Conservation (phyloP, 2,329 filamentous ascomycete genomes). For the Ophiocordyceps sinensis region DNA sequence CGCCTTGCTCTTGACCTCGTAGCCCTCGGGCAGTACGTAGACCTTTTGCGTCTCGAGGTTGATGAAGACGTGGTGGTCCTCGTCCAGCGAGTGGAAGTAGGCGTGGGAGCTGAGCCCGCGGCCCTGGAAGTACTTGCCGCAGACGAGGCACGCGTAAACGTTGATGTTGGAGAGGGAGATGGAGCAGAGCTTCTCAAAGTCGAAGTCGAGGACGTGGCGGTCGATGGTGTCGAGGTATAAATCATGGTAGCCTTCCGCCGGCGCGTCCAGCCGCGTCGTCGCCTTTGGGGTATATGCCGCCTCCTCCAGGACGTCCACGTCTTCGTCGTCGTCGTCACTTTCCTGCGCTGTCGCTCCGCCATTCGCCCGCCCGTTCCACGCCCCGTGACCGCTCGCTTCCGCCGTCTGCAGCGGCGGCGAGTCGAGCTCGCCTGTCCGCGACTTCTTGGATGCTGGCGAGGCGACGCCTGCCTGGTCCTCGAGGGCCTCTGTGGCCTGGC, state of each 20-base stretch:
- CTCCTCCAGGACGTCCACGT: slow-evolving; percentile 25
- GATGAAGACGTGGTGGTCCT: slow-evolving; percentile 94
- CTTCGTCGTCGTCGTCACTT: slow-evolving; percentile 12
- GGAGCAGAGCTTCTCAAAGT: slow-evolving; percentile 97
- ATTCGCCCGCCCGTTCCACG: slow-evolving; percentile 1
- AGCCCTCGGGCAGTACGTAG: slow-evolving; percentile 87
- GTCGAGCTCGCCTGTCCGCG: slow-evolving; percentile 33
- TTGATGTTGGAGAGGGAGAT: slow-evolving; percentile 96
- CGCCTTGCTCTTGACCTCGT: slow-evolving; percentile 88
- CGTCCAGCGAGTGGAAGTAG: slow-evolving; percentile 93
- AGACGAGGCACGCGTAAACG: slow-evolving; percentile 93
- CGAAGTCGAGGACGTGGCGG: slow-evolving; percentile 84
- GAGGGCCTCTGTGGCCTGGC: slow-evolving; percentile 44
- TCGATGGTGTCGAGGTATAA: slow-evolving; percentile 97
- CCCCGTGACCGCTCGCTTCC: not conserved
- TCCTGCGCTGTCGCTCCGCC: slow-evolving; percentile 8
- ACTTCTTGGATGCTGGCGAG: slow-evolving; percentile 46
- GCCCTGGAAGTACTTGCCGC: slow-evolving; percentile 95
- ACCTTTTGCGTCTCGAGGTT: slow-evolving; percentile 91
- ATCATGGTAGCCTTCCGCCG: slow-evolving; percentile 80
- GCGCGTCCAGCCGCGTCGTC: slow-evolving; percentile 58
- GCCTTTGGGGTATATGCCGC: slow-evolving; percentile 22
- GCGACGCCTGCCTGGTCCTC: slow-evolving; percentile 39
- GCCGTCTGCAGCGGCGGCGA: slow-evolving; percentile 11
- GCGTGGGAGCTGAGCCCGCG: slow-evolving; percentile 88